phyloP scores from a whole-genome alignment of 805 yeast species.

The Hanseniaspora meyeri region DNA sequence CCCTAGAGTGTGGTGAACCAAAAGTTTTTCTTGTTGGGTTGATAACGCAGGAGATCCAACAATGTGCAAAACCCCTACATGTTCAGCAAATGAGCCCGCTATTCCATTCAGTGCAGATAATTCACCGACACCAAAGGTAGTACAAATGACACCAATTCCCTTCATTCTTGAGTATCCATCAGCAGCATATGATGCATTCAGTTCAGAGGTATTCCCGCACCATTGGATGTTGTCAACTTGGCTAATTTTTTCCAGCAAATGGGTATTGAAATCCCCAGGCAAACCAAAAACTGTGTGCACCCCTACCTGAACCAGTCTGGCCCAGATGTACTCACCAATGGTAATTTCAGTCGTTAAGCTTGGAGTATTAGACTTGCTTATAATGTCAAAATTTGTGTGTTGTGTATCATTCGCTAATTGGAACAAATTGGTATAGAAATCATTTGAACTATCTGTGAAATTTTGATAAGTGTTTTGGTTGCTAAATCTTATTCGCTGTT shows the following conservation, averaged over 20 bases:
- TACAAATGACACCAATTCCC: conserved; percentile 28
- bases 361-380: conserved; percentile 8
- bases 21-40: conserved; percentile 28
- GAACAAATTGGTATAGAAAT: neutral
- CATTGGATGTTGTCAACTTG: conserved; percentile 42
- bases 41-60: conserved; percentile 62
- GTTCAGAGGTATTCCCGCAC: conserved; percentile 79
- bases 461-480: neutral
- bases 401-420: neutral
- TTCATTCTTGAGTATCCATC: conserved; percentile 68
- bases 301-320: conserved; percentile 39
- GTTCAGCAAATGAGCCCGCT: conserved; percentile 73
- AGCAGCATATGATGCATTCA: conserved; percentile 81
- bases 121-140: conserved; percentile 85
- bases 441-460: neutral
- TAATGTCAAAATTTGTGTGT: neutral
- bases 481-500: neutral
- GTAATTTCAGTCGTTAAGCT: conserved; percentile 26
- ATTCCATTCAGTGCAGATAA: conserved; percentile 74
- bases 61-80: conserved; percentile 67
- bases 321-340: conserved; percentile 53
- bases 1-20: conserved; percentile 24
- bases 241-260: conserved; percentile 54
- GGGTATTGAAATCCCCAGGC: conserved; percentile 62
- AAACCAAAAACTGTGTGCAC: conserved; percentile 57